Conservation (phyloP, 176 grass and related monocot species). For the Puya raimondii region DNA sequence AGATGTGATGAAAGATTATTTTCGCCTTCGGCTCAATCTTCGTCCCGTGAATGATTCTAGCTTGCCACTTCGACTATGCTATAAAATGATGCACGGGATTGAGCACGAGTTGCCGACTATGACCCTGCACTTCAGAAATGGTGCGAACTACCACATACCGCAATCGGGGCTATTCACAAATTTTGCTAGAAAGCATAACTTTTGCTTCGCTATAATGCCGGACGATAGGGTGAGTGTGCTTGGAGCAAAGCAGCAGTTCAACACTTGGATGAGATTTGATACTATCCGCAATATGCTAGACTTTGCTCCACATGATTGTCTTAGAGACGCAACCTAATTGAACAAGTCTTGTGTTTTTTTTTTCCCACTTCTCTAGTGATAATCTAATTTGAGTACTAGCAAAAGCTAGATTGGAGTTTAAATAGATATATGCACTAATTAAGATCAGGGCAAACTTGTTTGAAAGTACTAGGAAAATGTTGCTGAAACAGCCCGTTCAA, state of each 20-base stretch:
- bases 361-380: too few species aligned
- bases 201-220: slow-evolving; percentile 13
- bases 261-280: slow-evolving; percentile 20
- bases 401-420: too few species aligned
- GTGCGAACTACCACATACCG: not conserved
- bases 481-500: too few species aligned
- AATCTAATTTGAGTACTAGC: too few species aligned
- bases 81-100: not conserved
- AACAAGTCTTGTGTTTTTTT: too few species aligned
- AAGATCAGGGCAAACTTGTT: too few species aligned
- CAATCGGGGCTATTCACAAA: slow-evolving; percentile 11
- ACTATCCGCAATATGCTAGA: not conserved
- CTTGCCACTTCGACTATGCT: not conserved
- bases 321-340: not conserved
- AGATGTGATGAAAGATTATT: not conserved
- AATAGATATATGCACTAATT: too few species aligned
- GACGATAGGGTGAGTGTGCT: not conserved
- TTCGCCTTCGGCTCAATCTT: not conserved
- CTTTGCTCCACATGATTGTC: not conserved
- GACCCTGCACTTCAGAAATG: slow-evolving; percentile 10
- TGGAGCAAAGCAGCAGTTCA: slow-evolving; percentile 17
- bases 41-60: too few species aligned
- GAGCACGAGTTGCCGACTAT: slow-evolving; percentile 9
- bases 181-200: not conserved
- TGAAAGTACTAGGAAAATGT: too few species aligned